Base-by-base conservation (phyloP, 495 filamentous ascomycete species). In the Xylaria acuta region DNA sequence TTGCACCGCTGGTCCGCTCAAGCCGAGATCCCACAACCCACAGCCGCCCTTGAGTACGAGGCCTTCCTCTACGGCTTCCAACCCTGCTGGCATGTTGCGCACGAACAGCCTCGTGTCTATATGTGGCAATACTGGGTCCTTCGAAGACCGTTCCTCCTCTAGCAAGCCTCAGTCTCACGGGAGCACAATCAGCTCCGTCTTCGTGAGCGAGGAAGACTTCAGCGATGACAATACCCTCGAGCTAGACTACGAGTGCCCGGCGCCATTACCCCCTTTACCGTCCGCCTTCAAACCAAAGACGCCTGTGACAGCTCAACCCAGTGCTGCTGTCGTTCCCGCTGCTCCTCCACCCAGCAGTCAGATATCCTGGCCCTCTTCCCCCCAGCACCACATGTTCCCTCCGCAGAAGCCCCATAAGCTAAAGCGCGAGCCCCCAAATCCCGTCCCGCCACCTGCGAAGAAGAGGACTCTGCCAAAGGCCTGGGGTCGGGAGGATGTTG, bases 171-270 rank as follows among this genome's bases (percentile, higher is more conserved):
- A 71, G 22, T 47, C 74, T 20, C 36, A 56, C 43, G 34, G 25
- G 51, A 80, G 73, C 22, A 53, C 70, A 30, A 32, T 71, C 32
- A 38, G 60, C 11, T 43, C 79, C 36, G 84, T 90, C 18, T 85
- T 84, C 69, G 86, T 89, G 73, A 84, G 85, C 65, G 89, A 90
- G 63, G 85, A 89, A 65, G 92, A 93, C 72, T 92, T 93, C 75
- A 90, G 90, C 73, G 89, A 91, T 71, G 91, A 93, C 71, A 81
- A 86, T 3, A 88, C 91, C 40, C 80, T 92, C 11, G 88, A 93
- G 58, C 76, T 92, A 20, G 89, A 92, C 69, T 87, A 88, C 67
- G 77, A 83, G 20, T 84, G 86, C 49, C 85, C 87, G 0, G 76
- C 80, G 11, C 79, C 86, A 22, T 75, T 86, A 12, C 80, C 88